Base-by-base conservation (phyloP, 495 filamentous ascomycete genomes). In the Collariella sp. region DNA sequence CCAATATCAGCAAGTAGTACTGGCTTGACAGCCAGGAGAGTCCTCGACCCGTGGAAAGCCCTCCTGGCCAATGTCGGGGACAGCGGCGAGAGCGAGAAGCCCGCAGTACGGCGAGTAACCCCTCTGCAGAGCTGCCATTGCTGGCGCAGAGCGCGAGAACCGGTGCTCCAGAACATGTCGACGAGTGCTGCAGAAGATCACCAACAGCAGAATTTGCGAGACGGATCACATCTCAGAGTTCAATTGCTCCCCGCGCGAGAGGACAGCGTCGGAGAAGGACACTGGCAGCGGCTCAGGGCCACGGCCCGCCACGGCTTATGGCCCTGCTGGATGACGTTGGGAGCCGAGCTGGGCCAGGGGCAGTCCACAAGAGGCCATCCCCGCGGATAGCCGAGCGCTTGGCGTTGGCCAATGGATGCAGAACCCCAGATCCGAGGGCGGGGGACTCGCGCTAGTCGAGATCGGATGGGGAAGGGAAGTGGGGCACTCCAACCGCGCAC, bases 1-100 rank as follows among this genome's bases (percentile, higher is more conserved):
- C 94, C 94, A 63, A 96, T 95, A 72, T 99, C 94, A 59, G 93
- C 91, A 35, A 99, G 73, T 36, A 95, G 68, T 63, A 96, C 95
- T 16, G 94, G 91, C 68, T 88, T 89, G 20, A 95, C 78, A 2
- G 77, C 80, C 55, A 76, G 76, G 19, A 82, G 65, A 54, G 70
- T 70, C 45, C 76, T 62, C 24, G 83, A 76, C 15, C 75, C 72
- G 60, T 88, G 84, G 62, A 96, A 90, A 18, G 62, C 59, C 55
- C 70, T 29, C 70, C 69, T 63, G 60, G 61, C 55, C 51, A 45
- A 63, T 22, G 52, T 20, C 23, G 60, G 39, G 41, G 46, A 53
- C 38, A 53, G 19, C 24, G 48, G 45, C 20, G 56, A 57, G 46
- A 35, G 31, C 7, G 57, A 23, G 15, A 24, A 33, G 23, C 35